Base-by-base conservation (phyloP, 257 asterid species). In the Mitragyna speciosa region DNA sequence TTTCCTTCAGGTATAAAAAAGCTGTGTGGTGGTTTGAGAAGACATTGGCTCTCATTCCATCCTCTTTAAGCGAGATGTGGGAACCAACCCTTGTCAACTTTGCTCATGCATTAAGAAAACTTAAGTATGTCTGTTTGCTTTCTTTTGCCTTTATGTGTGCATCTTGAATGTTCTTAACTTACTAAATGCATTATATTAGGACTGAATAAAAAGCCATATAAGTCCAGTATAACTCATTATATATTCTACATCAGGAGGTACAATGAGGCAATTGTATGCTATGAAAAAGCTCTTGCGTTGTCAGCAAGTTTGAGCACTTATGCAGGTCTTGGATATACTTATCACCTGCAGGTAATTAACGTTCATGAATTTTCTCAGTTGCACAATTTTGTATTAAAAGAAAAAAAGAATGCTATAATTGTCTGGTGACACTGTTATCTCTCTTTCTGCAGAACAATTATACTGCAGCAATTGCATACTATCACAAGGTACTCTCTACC, bases 241-340 rank as follows among this genome's bases (percentile, higher is more conserved):
- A 26, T 87, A 70, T 77, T 75, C 71, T 74, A 31, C 73, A 70
- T 82, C 92, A 96, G 99, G 99, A 87, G 91, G 88, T 94, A 89
- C 91, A 86, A 83, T 43, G 98, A 96, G 82, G 98, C 99, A 72
- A 88, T 92, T 76, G 77, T 74, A 7, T 91, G 89, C 87, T 96
- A 96, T 73, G 97, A 92, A 93, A 94, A 91, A 87, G 99, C 98
- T 73, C 97, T 96, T 68, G 98, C 98, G 16, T 76, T 96, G 84
- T 96, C 98, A 48, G 90, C 99, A 17, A 96, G 98, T 85, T 82
- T 86, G 89, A 91, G 97, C 85, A 91, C 97, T 43, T 93, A 94
- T 71, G 97, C 98, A 54, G 98, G 99, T 81, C 98, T 96, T 63
- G 99, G 98, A 7, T 94, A 96, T 86, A 94, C 99, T 12, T 96